phyloP scores from a whole-genome alignment of 2,329 filamentous ascomycete species.

The Claviceps sorghi region DNA sequence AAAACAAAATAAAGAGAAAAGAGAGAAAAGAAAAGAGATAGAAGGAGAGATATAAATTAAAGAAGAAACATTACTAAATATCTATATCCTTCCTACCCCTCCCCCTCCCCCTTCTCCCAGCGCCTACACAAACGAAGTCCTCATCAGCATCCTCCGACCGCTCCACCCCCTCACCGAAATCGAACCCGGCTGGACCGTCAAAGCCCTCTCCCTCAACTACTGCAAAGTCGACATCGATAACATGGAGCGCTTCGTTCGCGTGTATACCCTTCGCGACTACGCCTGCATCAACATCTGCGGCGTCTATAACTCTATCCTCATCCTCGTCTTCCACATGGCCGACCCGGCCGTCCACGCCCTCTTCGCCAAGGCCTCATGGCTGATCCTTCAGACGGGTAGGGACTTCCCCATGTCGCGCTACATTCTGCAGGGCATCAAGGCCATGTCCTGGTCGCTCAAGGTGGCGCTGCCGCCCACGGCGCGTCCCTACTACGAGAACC shows the following conservation, averaged over 20 bases:
- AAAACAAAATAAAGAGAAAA: too few species aligned
- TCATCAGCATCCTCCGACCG: slow-evolving; percentile 6
- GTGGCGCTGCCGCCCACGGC: slow-evolving; percentile 5
- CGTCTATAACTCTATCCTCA: slow-evolving; percentile 7
- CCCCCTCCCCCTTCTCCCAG: neutral
- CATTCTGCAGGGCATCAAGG: slow-evolving; percentile 8
- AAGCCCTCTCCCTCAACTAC: slow-evolving; percentile 5
- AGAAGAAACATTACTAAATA: too few species aligned
- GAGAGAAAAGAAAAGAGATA: too few species aligned
- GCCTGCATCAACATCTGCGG: slow-evolving; percentile 8
- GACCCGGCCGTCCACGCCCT: slow-evolving; percentile 2
- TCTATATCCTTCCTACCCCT: too few species aligned
- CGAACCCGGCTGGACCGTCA: slow-evolving; percentile 4
- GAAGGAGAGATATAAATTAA: too few species aligned
- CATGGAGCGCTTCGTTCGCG: slow-evolving; percentile 5
- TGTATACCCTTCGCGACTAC: slow-evolving; percentile 6
- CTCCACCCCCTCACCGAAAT: slow-evolving; percentile 4
- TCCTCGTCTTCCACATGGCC: slow-evolving; percentile 5
- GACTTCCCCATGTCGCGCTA: slow-evolving; percentile 8
- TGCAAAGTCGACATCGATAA: slow-evolving; percentile 4
- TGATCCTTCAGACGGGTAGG: slow-evolving; percentile 3
- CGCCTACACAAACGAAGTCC: slow-evolving; percentile 6
- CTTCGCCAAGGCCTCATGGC: slow-evolving; percentile 6
- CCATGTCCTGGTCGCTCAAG: slow-evolving; percentile 7
- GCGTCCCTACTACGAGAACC: slow-evolving; percentile 3